Evolutionary conservation across 1,284 basidiomycete species (phyloP).

Genomic region (Trametes sp.): DNA sequence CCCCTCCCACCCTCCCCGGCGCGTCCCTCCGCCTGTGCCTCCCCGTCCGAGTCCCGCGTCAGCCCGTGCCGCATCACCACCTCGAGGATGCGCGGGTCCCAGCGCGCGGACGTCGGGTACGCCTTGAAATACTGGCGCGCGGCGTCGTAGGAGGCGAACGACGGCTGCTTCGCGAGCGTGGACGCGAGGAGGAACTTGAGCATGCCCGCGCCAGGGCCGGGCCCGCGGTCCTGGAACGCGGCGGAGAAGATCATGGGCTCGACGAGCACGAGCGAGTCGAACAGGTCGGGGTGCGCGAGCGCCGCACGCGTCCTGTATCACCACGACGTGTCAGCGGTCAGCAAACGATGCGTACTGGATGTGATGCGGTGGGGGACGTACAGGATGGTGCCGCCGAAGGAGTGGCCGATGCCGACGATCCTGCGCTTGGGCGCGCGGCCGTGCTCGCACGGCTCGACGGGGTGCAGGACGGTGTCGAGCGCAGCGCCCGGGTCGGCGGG

Average conservation of each 20-base stretch:
- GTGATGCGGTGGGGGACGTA: background rate
- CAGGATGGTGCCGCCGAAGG: slow-evolving; percentile 4
- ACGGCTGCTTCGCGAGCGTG: background rate
- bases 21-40: background rate
- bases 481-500: background rate
- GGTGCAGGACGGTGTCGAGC: background rate
- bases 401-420: slow-evolving; percentile 2
- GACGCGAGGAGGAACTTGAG: background rate
- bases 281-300: background rate
- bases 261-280: slow-evolving; percentile 3
- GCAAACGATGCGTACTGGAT: background rate
- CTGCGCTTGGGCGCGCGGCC: background rate
- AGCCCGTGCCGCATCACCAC: background rate
- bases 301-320: background rate
- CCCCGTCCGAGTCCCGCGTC: background rate
- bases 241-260: slow-evolving; percentile 2
- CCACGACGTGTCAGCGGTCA: background rate
- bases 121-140: background rate
- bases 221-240: slow-evolving; percentile 1
- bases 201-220: background rate
- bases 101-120: slow-evolving; percentile 1
- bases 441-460: background rate
- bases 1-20: background rate
- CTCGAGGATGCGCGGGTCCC: slow-evolving; percentile 1
- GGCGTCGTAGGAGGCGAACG: background rate